A percentile compares a stretch with the other conserved stretches of the same genome.
These are phyloP conservation scores for Talaromyces amestolkiae DNA, from an alignment of 2,329 filamentous ascomycete species.

Conservation along the genomic window DNA sequence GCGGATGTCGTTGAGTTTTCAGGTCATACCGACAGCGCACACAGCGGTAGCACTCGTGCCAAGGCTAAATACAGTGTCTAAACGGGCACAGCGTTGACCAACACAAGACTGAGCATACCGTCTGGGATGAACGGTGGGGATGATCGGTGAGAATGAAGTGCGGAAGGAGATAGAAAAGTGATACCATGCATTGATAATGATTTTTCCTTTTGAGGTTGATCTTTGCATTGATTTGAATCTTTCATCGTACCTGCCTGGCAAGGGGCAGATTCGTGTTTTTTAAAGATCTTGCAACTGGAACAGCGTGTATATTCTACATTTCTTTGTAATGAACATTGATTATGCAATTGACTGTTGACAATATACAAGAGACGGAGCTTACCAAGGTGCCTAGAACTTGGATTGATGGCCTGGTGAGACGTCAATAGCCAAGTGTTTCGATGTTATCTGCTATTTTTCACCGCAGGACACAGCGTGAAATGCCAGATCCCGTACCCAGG, in stretches of 20 bases:
- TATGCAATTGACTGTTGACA: not conserved
- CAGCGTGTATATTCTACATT: constrained; percentile 21
- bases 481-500: not conserved
- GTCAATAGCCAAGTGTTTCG: not conserved
- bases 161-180: constrained; percentile 14
- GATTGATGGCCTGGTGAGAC: not conserved
- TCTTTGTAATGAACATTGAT: constrained; percentile 18
- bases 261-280: constrained; percentile 5
- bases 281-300: constrained; percentile 14
- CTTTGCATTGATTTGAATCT: constrained; percentile 16
- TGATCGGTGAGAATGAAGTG: not conserved
- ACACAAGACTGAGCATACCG: not conserved
- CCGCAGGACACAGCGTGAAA: not conserved
- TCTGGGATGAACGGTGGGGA: not conserved
- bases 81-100: constrained; percentile 22
- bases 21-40: constrained; percentile 90
- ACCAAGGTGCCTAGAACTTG: not conserved
- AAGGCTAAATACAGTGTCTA: constrained; percentile 92
- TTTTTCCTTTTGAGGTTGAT: constrained; percentile 5
- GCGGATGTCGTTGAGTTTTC: constrained; percentile 88
- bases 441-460: not conserved
- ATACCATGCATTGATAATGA: constrained; percentile 22
- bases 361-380: not conserved
- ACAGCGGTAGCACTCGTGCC: constrained; percentile 88
- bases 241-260: constrained; percentile 17